These are phyloP conservation scores for Pestalotiopsis sp. DNA, from an alignment of 2,329 filamentous ascomycete genomes.

Conservation along the genomic window DNA sequence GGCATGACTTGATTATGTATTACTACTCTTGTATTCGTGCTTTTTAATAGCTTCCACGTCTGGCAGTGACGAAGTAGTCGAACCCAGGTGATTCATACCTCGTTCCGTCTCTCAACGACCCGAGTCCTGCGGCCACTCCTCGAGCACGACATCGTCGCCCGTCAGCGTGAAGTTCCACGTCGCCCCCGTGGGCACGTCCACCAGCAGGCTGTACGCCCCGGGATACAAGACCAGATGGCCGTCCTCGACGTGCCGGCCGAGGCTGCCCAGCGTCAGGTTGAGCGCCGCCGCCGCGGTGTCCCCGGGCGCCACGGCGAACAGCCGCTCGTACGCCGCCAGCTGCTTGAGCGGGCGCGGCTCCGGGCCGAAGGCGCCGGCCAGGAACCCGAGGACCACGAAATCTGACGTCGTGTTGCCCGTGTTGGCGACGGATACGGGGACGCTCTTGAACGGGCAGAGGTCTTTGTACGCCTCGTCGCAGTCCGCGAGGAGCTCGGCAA, in stretches of 20 bases:
- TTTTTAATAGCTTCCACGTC: too few species aligned
- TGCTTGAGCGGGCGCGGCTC: slow-evolving; percentile 47
- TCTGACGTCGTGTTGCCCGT: slow-evolving; percentile 42
- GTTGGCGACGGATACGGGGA: slow-evolving; percentile 43
- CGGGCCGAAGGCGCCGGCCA: slow-evolving; percentile 41
- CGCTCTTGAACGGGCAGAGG: slow-evolving; percentile 40
- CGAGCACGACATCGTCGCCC: slow-evolving; percentile 38
- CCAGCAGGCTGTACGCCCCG: slow-evolving; percentile 43
- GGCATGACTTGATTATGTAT: background rate
- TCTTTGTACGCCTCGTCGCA: slow-evolving; percentile 35
- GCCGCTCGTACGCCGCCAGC: slow-evolving; percentile 45
- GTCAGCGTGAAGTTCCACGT: slow-evolving; percentile 42
- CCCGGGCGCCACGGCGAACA: slow-evolving; percentile 31
- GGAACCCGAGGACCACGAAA: slow-evolving; percentile 47
- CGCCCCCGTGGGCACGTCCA: slow-evolving; percentile 41
- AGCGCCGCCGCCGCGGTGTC: slow-evolving; percentile 33
- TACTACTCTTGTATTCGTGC: background rate
- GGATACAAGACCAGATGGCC: slow-evolving; percentile 50
- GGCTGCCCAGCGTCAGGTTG: slow-evolving; percentile 44
- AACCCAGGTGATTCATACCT: background rate
- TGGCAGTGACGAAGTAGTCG: too few species aligned
- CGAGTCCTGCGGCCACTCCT: slow-evolving; percentile 32
- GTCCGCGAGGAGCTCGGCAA: slow-evolving; percentile 36
- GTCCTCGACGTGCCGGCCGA: slow-evolving; percentile 44
- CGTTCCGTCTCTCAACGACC: background rate